phyloP scores from a whole-genome alignment of 345 rosid genomes.

The Odontarrhena argentea region DNA sequence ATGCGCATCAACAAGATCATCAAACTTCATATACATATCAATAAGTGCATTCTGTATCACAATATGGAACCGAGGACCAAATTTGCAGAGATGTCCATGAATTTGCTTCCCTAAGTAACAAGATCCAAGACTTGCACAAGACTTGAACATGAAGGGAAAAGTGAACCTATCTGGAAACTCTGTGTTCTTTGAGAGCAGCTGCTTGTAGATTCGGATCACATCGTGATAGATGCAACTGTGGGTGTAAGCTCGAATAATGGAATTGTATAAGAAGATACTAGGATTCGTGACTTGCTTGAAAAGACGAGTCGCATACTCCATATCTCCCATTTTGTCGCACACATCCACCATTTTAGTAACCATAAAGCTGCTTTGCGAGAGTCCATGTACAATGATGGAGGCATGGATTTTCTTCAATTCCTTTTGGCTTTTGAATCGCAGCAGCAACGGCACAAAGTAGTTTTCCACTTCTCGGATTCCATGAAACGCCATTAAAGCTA shows the following conservation, averaged over 20 bases:
- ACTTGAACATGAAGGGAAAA: conserved; percentile 55
- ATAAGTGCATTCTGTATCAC: conserved; percentile 54
- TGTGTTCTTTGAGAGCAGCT: conserved; percentile 36
- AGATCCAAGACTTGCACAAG: conserved; percentile 47
- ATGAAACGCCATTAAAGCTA: conserved; percentile 24
- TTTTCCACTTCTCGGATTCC: conserved; percentile 51
- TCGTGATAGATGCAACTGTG: conserved; percentile 43
- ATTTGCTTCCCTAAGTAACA: conserved; percentile 47
- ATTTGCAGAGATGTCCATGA: conserved; percentile 52
- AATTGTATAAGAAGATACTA: conserved; percentile 55
- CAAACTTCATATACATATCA: conserved; percentile 54
- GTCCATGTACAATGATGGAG: conserved; percentile 43
- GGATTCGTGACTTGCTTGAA: conserved; percentile 48
- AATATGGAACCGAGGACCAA: conserved; percentile 43
- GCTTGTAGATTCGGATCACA: conserved; percentile 43
- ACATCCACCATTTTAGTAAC: conserved; percentile 57
- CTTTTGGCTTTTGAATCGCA: conserved; percentile 35
- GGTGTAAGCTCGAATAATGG: conserved; percentile 54
- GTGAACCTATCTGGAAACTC: conserved; percentile 57
- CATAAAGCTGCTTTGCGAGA: conserved; percentile 56
- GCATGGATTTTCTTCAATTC: conserved; percentile 54
- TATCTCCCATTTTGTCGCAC: conserved; percentile 46
- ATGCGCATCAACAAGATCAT: conserved; percentile 44
- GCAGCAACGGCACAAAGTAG: conserved; percentile 45
- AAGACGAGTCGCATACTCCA: conserved; percentile 48